Evolutionary conservation across 1,284 basidiomycete species (phyloP).

Genomic region (Trichosporon ovoides): DNA sequence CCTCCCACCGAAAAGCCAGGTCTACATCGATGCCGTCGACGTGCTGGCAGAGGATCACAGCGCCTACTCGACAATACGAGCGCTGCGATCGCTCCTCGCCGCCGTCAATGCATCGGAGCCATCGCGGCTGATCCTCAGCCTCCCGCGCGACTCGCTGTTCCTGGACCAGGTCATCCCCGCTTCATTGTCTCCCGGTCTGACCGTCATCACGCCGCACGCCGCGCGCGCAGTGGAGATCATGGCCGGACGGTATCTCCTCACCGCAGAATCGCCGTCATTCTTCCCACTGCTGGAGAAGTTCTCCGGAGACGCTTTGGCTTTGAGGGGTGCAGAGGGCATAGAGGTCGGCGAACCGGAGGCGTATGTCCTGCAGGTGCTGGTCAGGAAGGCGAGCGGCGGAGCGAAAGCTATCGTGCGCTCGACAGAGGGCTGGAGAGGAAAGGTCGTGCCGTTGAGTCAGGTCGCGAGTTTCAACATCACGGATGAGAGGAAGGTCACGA

Average conservation of each 20-base stretch:
- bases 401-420: conserved; percentile 43
- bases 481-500: conserved; percentile 38
- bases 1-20: conserved; percentile 24
- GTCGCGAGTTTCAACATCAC: conserved; percentile 13
- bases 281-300: conserved; percentile 31
- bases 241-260: conserved; percentile 57
- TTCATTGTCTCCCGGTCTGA: conserved; percentile 61
- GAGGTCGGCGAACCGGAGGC: conserved; percentile 12
- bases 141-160: conserved; percentile 55
- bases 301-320: conserved; percentile 25
- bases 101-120: background rate
- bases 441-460: conserved; percentile 5
- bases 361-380: conserved; percentile 33
- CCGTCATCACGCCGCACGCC: conserved; percentile 63
- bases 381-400: conserved; percentile 44
- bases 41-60: conserved; percentile 39
- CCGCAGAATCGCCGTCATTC: conserved; percentile 51
- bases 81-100: conserved; percentile 31
- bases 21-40: conserved; percentile 43
- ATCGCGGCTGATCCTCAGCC: conserved; percentile 60
- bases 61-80: conserved; percentile 16
- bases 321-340: conserved; percentile 20
- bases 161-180: conserved; percentile 58
- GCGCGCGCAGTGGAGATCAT: conserved; percentile 60
- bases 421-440: conserved; percentile 24